Conservation (phyloP, 1,139 yeast genomes). For the Pichia norvegensis region DNA sequence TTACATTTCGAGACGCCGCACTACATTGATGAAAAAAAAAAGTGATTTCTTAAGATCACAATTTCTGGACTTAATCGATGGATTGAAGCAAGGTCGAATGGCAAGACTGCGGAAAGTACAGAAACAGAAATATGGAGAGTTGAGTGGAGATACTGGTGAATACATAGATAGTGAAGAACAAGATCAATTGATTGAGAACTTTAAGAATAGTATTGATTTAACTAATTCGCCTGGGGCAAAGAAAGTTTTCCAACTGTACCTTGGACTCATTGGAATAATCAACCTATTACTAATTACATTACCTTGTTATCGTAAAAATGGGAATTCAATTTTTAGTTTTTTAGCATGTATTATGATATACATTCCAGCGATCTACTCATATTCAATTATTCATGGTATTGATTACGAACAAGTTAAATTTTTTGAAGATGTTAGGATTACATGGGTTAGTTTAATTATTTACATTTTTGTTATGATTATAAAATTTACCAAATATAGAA, state of each 20-base stretch:
- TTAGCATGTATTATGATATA: conserved; percentile 17
- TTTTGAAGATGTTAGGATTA: neutral
- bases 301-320: conserved; percentile 21
- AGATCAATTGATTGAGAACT: conserved; percentile 14
- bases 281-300: conserved; percentile 20
- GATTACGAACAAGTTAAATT: neutral
- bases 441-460: neutral
- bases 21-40: neutral
- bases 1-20: no score
- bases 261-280: conserved; percentile 14
- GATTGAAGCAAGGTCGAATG: no score
- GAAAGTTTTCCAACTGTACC: conserved; percentile 11
- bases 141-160: conserved; percentile 7
- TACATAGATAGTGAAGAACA: conserved; percentile 22
- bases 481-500: neutral
- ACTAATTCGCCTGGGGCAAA: conserved; percentile 2
- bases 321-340: conserved; percentile 20
- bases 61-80: no score
- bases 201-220: conserved; percentile 8
- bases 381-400: conserved; percentile 13
- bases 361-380: conserved; percentile 12
- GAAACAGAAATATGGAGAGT: conserved; percentile 17
- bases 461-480: neutral
- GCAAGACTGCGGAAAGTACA: conserved; percentile 24
- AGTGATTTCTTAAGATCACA: neutral